Conservation (phyloP, 1,139 yeast species). For the Pichia sp. region DNA sequence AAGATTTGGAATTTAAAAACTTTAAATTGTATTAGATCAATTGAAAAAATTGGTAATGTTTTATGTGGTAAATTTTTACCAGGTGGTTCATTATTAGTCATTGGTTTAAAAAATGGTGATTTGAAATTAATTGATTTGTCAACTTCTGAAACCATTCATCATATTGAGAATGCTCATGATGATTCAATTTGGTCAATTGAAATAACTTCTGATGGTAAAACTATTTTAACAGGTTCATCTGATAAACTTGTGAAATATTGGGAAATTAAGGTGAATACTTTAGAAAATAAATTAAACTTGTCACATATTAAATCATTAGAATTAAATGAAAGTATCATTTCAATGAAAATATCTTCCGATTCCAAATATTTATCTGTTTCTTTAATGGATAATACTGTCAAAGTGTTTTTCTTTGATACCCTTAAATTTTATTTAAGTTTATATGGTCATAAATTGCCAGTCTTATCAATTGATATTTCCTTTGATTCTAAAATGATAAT, state of each 20-base stretch:
- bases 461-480: conserved; percentile 82
- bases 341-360: conserved; percentile 81
- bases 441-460: conserved; percentile 96
- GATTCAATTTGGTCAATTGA: conserved; percentile 93
- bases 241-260: conserved; percentile 88
- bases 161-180: conserved; percentile 71
- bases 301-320: conserved; percentile 78
- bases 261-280: conserved; percentile 61
- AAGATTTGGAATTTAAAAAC: conserved; percentile 85
- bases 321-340: conserved; percentile 74
- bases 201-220: conserved; percentile 77
- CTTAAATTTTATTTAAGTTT: conserved; percentile 81
- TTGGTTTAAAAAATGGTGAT: conserved; percentile 88
- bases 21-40: conserved; percentile 71
- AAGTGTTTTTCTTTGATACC: conserved; percentile 82
- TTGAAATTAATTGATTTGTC: conserved; percentile 83
- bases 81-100: conserved; percentile 79
- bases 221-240: conserved; percentile 87
- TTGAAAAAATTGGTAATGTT: conserved; percentile 79
- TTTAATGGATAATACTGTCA: conserved; percentile 84
- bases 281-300: conserved; percentile 50
- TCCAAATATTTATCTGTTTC: conserved; percentile 74
- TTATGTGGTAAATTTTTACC: conserved; percentile 79
- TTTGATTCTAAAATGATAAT: conserved; percentile 78
- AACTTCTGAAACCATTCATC: conserved; percentile 63